Base-by-base conservation (phyloP, 1,284 basidiomycete species). In the Ustilago vetiveriae region DNA sequence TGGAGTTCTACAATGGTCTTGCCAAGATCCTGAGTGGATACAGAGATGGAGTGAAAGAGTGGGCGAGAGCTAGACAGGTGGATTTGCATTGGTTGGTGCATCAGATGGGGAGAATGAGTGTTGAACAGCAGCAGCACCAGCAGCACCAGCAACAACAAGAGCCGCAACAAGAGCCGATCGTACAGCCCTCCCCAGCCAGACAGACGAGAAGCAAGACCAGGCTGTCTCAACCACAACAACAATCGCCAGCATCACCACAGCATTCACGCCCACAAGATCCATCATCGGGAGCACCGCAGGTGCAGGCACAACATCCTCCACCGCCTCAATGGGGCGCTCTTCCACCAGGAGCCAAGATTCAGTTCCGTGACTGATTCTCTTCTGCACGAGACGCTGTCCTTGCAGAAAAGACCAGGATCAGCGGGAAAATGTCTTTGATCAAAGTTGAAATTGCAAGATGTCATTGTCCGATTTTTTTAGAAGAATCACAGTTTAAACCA, bases 1-100 rank as follows among this genome's bases (percentile, higher is more conserved):
- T 92, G 70, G 60, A 92, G 84, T 78, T 78, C 40, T 78, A 78
- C 49, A 76, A 76, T 48, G 53, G 63, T 5, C 43, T 78, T 10
- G 72, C 68, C 17, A 57, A 65, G 47, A 58, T 76, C 14, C 42
- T 78, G 32, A 54, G 48, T 30, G 62, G 60, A n/a, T 67, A 72
- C 26, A 49, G 66, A 29, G 62, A 75, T 33, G 43, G 48, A 10
- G 62, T 70, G 3, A 66, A 65, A 24, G 64, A 74, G 30, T 76
- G 74, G 74, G 46, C 54, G 9, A 41, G 69, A n/a, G 55, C 68
- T 16, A 53, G 74, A 27, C 65, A 72, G 50, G 50, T 70, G 6
- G 67, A 70, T 46, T 30, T 70, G 40, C 55, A 64, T 13, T 60
- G 60, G 55, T 41, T 70, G 37, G 35, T 64, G 7, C 48, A 56